phyloP scores from a whole-genome alignment of 2,329 filamentous ascomycete species.

The Aspergillus ochraceus region DNA sequence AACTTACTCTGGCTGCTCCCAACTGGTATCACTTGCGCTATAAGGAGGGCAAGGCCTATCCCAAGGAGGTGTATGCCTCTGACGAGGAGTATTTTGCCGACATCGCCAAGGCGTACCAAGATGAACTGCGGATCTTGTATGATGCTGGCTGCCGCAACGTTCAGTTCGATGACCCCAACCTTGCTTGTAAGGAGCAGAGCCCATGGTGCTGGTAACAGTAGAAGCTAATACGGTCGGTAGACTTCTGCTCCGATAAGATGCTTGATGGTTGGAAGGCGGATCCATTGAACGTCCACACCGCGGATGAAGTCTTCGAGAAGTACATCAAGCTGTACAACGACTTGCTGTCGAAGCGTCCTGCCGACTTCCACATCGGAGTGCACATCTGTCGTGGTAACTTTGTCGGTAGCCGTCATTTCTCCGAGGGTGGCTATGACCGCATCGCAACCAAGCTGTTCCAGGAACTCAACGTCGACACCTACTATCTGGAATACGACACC shows the following conservation, averaged over 20 bases:
- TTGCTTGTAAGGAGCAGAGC: conserved; percentile 60
- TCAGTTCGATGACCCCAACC: conserved; percentile 67
- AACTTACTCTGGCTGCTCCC: conserved; percentile 67
- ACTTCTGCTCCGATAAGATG: conserved; percentile 74
- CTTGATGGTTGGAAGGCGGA: conserved; percentile 69
- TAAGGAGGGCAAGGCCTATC: conserved; percentile 57
- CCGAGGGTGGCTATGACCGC: conserved; percentile 65
- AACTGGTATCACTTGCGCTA: conserved; percentile 70
- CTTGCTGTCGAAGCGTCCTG: conserved; percentile 61
- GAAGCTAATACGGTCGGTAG: conserved; percentile 37
- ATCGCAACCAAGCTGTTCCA: conserved; percentile 67
- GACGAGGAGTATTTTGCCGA: conserved; percentile 65
- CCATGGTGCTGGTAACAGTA: conserved; percentile 33
- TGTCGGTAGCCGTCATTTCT: conserved; percentile 65
- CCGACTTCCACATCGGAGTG: conserved; percentile 73
- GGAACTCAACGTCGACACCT: conserved; percentile 63
- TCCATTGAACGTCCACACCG: conserved; percentile 64
- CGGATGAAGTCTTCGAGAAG: conserved; percentile 70
- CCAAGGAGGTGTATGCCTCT: conserved; percentile 55
- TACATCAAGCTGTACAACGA: conserved; percentile 79
- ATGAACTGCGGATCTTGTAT: conserved; percentile 62
- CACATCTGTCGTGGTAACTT: conserved; percentile 71
- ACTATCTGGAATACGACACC: conserved; percentile 70
- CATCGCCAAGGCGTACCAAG: conserved; percentile 65
- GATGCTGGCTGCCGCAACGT: conserved; percentile 64